Evolutionary conservation across 192 early-diverging fungal species (phyloP), one percentile per base, ranked within the genome.

Genomic region (Glomus cerebriforme): DNA sequence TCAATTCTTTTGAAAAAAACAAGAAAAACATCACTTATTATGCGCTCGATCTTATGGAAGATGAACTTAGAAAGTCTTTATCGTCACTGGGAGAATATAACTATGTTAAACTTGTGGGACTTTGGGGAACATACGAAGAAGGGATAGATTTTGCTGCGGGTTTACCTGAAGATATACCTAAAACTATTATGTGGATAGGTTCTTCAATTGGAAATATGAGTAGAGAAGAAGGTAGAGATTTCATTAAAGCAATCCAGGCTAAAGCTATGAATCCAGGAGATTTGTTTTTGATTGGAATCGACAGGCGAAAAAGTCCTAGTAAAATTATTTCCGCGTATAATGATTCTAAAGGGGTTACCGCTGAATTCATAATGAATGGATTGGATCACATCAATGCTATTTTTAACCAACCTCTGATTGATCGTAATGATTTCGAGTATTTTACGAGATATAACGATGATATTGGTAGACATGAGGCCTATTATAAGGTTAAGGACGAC

Each of bases 91-190:
- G 91, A 7, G 68, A 81, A 1, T 96, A 92, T 81, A 75, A 83
- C 22, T 89, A 92, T 78, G 85, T 97, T 74, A 82, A 90, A 29
- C 89, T 95, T 58, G 82, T 90, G 17, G 97, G 95, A 7, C 85
- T 98, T 24, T 90, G 92, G 73, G 96, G 97, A 37, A 96, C 93
- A 7, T 98, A 98, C 79, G 93, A 97, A 31, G 92, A 97, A 79
- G 92, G 92, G 0, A 82, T 97, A 45, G 80, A 77, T 2, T 95
- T 88, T 81, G 84, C 91, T 17, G 90, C 90, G 31, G 80, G 83
- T 17, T 81, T 87, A 39, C 81, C 82, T 0, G 12, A 83, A 3
- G 87, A 91, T 1, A 79, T 83, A 13, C 91, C 85, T 12, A 96
- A 95, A 82, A 90, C 90, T 5, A 82, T 96, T 12, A 82, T 97